Percentiles rank a stretch among this genome's conserved stretches.
phyloP scores from a whole-genome alignment of 2,329 filamentous ascomycete species.

The Phaeosphaeria sp. region DNA sequence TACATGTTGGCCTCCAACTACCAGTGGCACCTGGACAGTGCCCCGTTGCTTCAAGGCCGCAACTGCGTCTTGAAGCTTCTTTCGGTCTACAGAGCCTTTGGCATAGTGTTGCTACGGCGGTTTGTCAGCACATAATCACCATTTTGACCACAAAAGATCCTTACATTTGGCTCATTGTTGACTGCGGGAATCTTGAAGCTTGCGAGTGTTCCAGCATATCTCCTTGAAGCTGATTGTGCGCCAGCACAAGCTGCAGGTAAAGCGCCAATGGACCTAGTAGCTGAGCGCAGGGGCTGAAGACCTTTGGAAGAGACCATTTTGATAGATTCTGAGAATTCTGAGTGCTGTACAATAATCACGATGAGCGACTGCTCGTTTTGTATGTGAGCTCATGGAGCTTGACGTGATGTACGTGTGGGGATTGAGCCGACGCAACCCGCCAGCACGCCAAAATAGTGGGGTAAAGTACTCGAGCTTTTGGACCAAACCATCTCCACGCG shows the following conservation, averaged over 20 bases:
- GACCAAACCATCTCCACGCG: background rate
- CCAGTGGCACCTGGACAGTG: slow-evolving; percentile 79
- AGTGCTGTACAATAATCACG: background rate
- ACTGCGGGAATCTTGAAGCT: slow-evolving; percentile 88
- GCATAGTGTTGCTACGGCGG: slow-evolving; percentile 78
- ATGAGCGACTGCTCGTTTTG: slow-evolving; percentile 25
- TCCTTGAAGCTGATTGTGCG: slow-evolving; percentile 32
- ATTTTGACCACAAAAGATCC: slow-evolving; percentile 37
- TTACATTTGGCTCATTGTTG: slow-evolving; percentile 93
- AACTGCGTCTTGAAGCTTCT: slow-evolving; percentile 76
- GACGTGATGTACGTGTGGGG: slow-evolving; percentile 16
- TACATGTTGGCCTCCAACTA: slow-evolving; percentile 84
- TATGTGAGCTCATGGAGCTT: slow-evolving; percentile 26
- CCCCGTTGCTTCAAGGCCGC: slow-evolving; percentile 71
- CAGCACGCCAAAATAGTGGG: background rate
- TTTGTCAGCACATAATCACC: slow-evolving; percentile 9
- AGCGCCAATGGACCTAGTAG: slow-evolving; percentile 34
- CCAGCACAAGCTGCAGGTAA: slow-evolving; percentile 30
- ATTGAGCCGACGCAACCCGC: slow-evolving; percentile 31
- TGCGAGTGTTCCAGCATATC: slow-evolving; percentile 68
- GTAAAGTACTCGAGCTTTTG: background rate
- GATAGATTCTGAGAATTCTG: slow-evolving; percentile 6
- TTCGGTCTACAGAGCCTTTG: slow-evolving; percentile 81
- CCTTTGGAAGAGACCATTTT: slow-evolving; percentile 43
- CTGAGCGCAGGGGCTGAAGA: slow-evolving; percentile 38